A percentile compares a stretch with the other conserved stretches of the same genome.
Evolutionary conservation across 2,329 filamentous ascomycete genomes (phyloP).

Genomic region (Aspergillus quadricinctus): DNA sequence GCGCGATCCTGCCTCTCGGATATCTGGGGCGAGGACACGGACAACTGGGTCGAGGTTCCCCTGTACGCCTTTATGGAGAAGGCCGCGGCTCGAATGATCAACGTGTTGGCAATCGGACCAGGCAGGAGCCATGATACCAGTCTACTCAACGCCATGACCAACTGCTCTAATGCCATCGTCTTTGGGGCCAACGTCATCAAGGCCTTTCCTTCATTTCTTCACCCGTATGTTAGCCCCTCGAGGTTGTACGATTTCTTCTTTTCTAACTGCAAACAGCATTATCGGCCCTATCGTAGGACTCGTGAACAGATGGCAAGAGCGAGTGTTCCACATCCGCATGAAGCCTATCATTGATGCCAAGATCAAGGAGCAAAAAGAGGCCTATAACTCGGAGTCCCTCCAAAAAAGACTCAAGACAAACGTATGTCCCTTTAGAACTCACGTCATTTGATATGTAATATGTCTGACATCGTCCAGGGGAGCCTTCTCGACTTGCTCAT

Average conservation of each 20-base stretch:
- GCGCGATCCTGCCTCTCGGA: slow-evolving; percentile 9
- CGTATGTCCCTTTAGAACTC: neutral
- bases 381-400: neutral
- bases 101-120: slow-evolving; percentile 10
- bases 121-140: slow-evolving; percentile 3
- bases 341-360: slow-evolving; percentile 10
- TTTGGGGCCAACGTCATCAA: slow-evolving; percentile 11
- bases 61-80: slow-evolving; percentile 12
- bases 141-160: slow-evolving; percentile 10
- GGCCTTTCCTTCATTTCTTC: slow-evolving; percentile 10
- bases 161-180: slow-evolving; percentile 12
- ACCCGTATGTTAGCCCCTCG: neutral
- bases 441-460: neutral
- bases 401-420: slow-evolving; percentile 5
- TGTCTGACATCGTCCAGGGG: slow-evolving; percentile 1
- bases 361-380: slow-evolving; percentile 7
- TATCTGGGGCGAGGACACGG: slow-evolving; percentile 9
- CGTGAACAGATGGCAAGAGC: slow-evolving; percentile 8
- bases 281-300: slow-evolving; percentile 10
- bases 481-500: slow-evolving; percentile 11
- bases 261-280: neutral
- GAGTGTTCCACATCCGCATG: slow-evolving; percentile 8
- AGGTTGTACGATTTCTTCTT: neutral
- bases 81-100: slow-evolving; percentile 8
- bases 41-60: slow-evolving; percentile 7